These are phyloP conservation scores for Leccinum broughii DNA, from an alignment of 768 basidiomycete species.

Conservation along the genomic window DNA sequence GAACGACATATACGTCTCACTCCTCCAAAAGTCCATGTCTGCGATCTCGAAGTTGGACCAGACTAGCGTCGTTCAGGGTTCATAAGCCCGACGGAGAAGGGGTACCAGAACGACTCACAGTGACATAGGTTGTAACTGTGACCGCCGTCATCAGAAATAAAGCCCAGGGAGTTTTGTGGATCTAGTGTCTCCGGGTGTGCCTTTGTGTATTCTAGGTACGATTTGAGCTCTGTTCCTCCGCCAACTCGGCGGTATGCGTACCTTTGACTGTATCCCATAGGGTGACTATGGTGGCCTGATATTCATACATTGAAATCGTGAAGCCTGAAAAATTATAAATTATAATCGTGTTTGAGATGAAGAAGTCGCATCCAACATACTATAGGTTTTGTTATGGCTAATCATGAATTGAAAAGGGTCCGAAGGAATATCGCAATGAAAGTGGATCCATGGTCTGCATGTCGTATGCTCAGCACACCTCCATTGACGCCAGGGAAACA, in stretches of 20 bases:
- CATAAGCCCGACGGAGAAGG: conserved; percentile 2
- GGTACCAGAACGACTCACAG: conserved; percentile 39
- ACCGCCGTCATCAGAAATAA: conserved; percentile 67
- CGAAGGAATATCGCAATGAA: conserved; percentile 51
- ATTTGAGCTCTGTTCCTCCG: conserved; percentile 28
- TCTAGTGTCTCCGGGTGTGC: conserved; percentile 52
- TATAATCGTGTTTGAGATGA: background rate
- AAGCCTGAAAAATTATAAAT: conserved; percentile 41
- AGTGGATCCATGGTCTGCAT: conserved; percentile 48
- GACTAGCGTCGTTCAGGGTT: conserved; percentile 44
- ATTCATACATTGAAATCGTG: conserved; percentile 64
- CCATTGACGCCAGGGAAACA: conserved; percentile 34
- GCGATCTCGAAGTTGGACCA: conserved; percentile 97
- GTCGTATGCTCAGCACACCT: conserved; percentile 22
- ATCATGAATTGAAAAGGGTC: conserved; percentile 61
- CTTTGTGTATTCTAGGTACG: conserved; percentile 25
- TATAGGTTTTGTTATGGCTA: conserved; percentile 54
- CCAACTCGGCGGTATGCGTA: conserved; percentile 32
- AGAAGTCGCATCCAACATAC: conserved; percentile 23
- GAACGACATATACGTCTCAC: conserved; percentile 79
- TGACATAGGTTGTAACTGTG: conserved; percentile 64
- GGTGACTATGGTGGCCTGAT: conserved; percentile 58
- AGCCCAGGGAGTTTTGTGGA: conserved; percentile 55
- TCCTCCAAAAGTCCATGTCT: conserved; percentile 81
- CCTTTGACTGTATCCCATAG: conserved; percentile 64